Conservation (phyloP, 164 flowering plant species). For the Stephania japonica region DNA sequence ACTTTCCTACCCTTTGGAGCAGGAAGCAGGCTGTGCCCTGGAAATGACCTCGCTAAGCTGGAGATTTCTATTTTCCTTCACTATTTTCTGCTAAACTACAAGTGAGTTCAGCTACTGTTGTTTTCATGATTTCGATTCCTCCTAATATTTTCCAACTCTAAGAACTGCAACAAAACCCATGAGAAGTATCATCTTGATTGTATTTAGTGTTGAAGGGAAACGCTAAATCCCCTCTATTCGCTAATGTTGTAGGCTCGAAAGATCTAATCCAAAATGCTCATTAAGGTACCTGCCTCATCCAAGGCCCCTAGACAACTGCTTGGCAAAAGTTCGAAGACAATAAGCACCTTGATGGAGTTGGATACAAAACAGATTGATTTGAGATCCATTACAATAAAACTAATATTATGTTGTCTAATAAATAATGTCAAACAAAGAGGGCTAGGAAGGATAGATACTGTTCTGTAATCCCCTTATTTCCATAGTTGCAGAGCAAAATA, state of each 20-base stretch:
- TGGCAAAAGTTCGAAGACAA: slow-evolving; percentile 37
- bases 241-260: slow-evolving; percentile 47
- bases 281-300: slow-evolving; percentile 58
- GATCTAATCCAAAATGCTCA: slow-evolving; percentile 36
- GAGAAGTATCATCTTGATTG: no score
- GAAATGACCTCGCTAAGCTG: slow-evolving; percentile 89
- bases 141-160: no score
- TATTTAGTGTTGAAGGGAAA: background rate
- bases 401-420: background rate
- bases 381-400: background rate
- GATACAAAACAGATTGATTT: background rate
- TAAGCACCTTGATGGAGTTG: background rate
- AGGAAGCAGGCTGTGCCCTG: slow-evolving; percentile 80
- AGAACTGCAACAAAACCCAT: no score
- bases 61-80: slow-evolving; percentile 78
- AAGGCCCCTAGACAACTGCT: slow-evolving; percentile 71
- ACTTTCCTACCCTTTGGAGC: slow-evolving; percentile 73
- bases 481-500: background rate
- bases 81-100: slow-evolving; percentile 50
- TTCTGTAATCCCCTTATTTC: background rate
- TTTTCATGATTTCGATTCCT: background rate
- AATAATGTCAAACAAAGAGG: background rate
- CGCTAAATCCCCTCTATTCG: background rate
- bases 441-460: background rate
- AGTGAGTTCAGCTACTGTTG: slow-evolving; percentile 28